Evolutionary conservation across 2,329 filamentous ascomycete genomes (phyloP).

Genomic region (Stemphylium lycopersici): DNA sequence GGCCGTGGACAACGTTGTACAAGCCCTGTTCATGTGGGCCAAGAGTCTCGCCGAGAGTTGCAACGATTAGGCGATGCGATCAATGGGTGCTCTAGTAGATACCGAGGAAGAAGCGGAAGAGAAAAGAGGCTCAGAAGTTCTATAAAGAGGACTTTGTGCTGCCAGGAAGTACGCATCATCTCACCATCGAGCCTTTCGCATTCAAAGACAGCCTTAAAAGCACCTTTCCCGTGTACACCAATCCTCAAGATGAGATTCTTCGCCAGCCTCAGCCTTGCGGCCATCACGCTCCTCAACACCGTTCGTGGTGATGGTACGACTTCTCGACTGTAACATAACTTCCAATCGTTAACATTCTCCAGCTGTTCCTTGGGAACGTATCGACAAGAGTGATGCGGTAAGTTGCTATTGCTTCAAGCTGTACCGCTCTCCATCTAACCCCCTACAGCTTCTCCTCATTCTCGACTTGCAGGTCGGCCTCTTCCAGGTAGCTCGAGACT

Average conservation of each 20-base stretch:
- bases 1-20: not conserved
- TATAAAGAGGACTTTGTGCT: slow-evolving; percentile 34
- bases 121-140: not conserved
- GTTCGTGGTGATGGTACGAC: slow-evolving; percentile 40
- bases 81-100: not conserved
- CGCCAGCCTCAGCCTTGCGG: slow-evolving; percentile 34
- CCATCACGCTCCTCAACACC: slow-evolving; percentile 36
- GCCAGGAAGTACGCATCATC: slow-evolving; percentile 17
- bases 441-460: slow-evolving; percentile 59
- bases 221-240: not conserved
- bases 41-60: not conserved
- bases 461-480: slow-evolving; percentile 67
- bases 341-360: slow-evolving; percentile 22
- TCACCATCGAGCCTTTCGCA: slow-evolving; percentile 19
- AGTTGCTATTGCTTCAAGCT: slow-evolving; percentile 3
- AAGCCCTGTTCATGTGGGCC: not conserved
- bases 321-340: not conserved
- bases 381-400: slow-evolving; percentile 51
- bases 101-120: not conserved
- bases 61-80: not conserved
- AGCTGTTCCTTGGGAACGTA: slow-evolving; percentile 50
- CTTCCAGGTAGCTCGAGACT: slow-evolving; percentile 68
- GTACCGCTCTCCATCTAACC: not conserved
- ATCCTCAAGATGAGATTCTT: slow-evolving; percentile 41
- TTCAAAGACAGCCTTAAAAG: slow-evolving; percentile 9